Percentiles rank a stretch among this genome's conserved stretches.
These are phyloP conservation scores for Hordeum marinum DNA, from an alignment of 176 grass and related monocot species.

Conservation along the genomic window DNA sequence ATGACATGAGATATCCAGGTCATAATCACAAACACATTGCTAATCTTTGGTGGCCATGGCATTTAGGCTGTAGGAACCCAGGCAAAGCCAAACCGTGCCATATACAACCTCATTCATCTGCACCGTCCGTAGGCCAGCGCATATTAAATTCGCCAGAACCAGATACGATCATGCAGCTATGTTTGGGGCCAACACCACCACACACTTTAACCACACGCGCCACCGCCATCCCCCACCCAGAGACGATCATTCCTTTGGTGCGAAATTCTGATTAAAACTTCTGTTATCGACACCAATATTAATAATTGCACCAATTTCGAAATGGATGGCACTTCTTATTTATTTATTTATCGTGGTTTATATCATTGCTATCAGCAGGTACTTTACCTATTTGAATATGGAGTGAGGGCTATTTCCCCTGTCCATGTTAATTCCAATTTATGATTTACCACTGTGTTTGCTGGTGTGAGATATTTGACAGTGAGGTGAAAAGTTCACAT, in stretches of 20 bases:
- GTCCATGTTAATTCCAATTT: neutral
- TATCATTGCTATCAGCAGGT: neutral
- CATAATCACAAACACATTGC: neutral
- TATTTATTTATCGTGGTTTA: neutral
- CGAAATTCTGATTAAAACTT: neutral
- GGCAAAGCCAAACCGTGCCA: neutral
- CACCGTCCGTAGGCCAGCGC: neutral
- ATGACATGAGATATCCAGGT: neutral
- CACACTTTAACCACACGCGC: neutral
- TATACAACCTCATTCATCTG: neutral
- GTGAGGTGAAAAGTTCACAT: neutral
- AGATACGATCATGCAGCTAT: neutral
- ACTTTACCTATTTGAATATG: neutral
- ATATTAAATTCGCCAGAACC: neutral
- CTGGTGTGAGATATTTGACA: neutral
- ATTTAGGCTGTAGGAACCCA: neutral
- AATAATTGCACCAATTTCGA: neutral
- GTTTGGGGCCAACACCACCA: neutral
- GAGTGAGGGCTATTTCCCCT: neutral
- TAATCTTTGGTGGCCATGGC: neutral
- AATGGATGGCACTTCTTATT: neutral
- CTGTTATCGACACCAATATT: neutral
- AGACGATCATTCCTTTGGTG: neutral
- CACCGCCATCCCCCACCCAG: neutral
- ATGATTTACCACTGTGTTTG: neutral